Base-by-base conservation (phyloP, 164 flowering plant genomes). In the Platanus orientalis region DNA sequence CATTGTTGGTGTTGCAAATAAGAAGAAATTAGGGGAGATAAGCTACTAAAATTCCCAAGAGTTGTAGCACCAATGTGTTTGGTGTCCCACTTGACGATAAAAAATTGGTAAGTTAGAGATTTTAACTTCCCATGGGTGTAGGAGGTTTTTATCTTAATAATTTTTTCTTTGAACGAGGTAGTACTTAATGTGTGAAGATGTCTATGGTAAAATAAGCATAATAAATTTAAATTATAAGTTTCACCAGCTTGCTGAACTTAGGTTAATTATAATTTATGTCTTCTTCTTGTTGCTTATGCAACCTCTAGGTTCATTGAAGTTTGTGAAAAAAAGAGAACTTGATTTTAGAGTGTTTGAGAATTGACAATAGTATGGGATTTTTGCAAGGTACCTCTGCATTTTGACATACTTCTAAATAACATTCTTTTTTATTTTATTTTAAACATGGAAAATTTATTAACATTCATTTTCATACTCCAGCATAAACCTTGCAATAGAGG, bases 401-500 rank as follows among this genome's bases (percentile, higher is more conserved):
- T n/a, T n/a, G n/a, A n/a, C n/a, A n/a, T n/a, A n/a, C n/a, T n/a
- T n/a, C n/a, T n/a, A n/a, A n/a, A n/a, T n/a, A n/a, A n/a, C n/a
- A n/a, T n/a, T n/a, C n/a, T n/a, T n/a, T n/a, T n/a, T n/a, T n/a
- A n/a, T n/a, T n/a, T n/a, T n/a, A n/a, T n/a, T n/a, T n/a, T n/a
- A n/a, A n/a, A n/a, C n/a, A n/a, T n/a, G n/a, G n/a, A n/a, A n/a
- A n/a, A 19, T 23, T 25, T 39, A 30, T 17, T 19, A 28, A 21
- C 27, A 40, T 51, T 39, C 3, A 25, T 11, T 67, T 60, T 42
- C 27, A 47, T 23, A 30, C 57, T 36, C n/a, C n/a, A n/a, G n/a
- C n/a, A n/a, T n/a, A n/a, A n/a, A n/a, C 27, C 36, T 61, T 83
- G 81, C 89, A 93, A 97, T 93, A 72, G 95, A 93, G 73, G 96